Base-by-base conservation (phyloP, 2,329 filamentous ascomycete genomes). In the Claviceps paspali region DNA sequence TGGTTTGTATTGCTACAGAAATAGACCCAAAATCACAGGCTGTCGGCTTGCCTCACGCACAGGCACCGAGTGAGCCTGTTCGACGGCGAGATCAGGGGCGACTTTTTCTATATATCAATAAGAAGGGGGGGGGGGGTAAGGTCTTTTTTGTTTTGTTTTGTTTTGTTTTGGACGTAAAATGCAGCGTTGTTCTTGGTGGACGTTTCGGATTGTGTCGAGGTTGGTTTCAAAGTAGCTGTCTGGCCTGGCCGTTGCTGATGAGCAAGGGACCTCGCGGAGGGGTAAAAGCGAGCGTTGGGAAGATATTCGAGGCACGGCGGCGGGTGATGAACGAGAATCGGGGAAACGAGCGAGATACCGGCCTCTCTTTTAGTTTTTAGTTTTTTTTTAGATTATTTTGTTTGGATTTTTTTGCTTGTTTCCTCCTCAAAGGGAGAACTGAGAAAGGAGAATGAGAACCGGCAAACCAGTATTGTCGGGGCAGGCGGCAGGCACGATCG, bases 251-350 rank as follows among this genome's bases (percentile, higher is more conserved):
- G n/a, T n/a, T n/a, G n/a, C n/a, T n/a, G n/a, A n/a, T n/a, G n/a
- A n/a, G n/a, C n/a, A n/a, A n/a, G n/a, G n/a, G n/a, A n/a, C n/a
- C n/a, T n/a, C n/a, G n/a, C n/a, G n/a, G n/a, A n/a, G n/a, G n/a
- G 29, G 30, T 22, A 17, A 23, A 41, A 39, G 38, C 41, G 39
- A 43, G 37, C 11, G 38, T 44, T 17, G 43, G 43, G 32, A 45
- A 22, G 36, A 22, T n/a, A 5, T 21, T 5, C 12, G 15, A 18
- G 21, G 19, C 4, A 21, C 19, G 29, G n/a, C 26, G 31, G 30
- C 19, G 28, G 21, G 29, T 39, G 29, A 29, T 40, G 26, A 42
- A 44, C 45, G 40, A 52, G 45, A 33, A 46, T 44, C 15, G 35
- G 30, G 39, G 21, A 45, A 55, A 33, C 22, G 18, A 33, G 32